These are phyloP conservation scores for Phytopythium ostracodes DNA, from an alignment of 352 stramenopile species.

Conservation along the genomic window DNA sequence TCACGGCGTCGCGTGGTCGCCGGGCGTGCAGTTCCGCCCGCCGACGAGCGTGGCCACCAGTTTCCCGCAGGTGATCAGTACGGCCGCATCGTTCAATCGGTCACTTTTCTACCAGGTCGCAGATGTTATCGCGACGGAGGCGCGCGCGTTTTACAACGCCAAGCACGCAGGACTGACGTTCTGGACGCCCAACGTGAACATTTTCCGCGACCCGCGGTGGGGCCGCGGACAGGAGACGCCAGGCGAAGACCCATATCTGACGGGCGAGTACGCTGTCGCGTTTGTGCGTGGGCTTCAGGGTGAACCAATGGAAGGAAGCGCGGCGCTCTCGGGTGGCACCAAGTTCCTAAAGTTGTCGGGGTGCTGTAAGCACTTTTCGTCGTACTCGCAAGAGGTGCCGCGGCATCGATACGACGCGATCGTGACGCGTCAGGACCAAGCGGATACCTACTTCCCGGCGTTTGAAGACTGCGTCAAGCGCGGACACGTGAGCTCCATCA, in stretches of 20 bases:
- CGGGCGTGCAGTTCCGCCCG: constrained; percentile 50
- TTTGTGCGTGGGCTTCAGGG: constrained; percentile 87
- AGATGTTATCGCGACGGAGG: constrained; percentile 79
- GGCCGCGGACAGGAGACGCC: constrained; percentile 88
- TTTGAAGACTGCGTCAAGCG: constrained; percentile 83
- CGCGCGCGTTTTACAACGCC: constrained; percentile 73
- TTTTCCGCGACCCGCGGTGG: constrained; percentile 91
- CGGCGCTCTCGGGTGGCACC: not conserved
- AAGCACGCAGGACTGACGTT: constrained; percentile 82
- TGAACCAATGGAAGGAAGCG: constrained; percentile 26
- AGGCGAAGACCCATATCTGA: constrained; percentile 90
- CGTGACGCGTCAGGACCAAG: constrained; percentile 83
- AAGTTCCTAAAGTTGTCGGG: constrained; percentile 76
- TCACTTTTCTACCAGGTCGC: constrained; percentile 79
- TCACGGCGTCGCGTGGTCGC: constrained; percentile 78
- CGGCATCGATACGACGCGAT: constrained; percentile 87
- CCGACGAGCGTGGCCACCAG: constrained; percentile 72
- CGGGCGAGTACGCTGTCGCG: constrained; percentile 71
- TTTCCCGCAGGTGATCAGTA: constrained; percentile 84
- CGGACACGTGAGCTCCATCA: constrained; percentile 77
- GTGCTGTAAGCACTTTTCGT: constrained; percentile 92
- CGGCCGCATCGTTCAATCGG: constrained; percentile 85
- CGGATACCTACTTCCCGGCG: constrained; percentile 87
- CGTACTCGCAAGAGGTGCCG: constrained; percentile 82
- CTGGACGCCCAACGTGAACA: constrained; percentile 94